phyloP scores from a whole-genome alignment of 768 basidiomycete species.

The Lactarius trivialis region DNA sequence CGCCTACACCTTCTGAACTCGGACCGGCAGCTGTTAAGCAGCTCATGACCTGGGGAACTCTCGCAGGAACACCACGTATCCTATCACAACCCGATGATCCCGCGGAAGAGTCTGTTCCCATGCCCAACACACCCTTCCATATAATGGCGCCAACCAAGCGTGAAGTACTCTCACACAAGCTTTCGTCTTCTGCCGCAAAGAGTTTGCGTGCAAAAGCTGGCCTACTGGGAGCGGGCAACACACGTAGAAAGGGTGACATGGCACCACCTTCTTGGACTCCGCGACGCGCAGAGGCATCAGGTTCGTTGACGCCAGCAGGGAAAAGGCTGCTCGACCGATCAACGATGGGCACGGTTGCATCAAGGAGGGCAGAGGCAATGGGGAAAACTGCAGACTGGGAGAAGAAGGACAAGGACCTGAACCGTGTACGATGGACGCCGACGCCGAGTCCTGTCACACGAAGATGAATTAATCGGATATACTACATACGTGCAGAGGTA shows the following conservation, averaged over 20 bases:
- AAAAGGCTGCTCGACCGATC: slow-evolving; percentile 67
- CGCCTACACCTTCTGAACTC: slow-evolving; percentile 76
- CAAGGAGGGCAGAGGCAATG: slow-evolving; percentile 64
- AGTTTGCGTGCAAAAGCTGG: slow-evolving; percentile 74
- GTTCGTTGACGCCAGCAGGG: slow-evolving; percentile 83
- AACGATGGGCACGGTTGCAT: slow-evolving; percentile 55
- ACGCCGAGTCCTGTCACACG: slow-evolving; percentile 46
- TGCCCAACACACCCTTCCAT: slow-evolving; percentile 64
- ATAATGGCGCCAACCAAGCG: slow-evolving; percentile 72
- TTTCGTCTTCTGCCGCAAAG: slow-evolving; percentile 77
- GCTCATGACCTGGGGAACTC: slow-evolving; percentile 96
- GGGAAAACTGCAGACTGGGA: slow-evolving; percentile 54
- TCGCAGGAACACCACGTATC: slow-evolving; percentile 86
- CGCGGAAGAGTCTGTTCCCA: slow-evolving; percentile 33
- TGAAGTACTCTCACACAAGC: slow-evolving; percentile 72
- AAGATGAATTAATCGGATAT: slow-evolving; percentile 11
- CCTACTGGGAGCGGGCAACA: slow-evolving; percentile 41
- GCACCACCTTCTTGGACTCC: slow-evolving; percentile 78
- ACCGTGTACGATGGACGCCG: slow-evolving; percentile 71
- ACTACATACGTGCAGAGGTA: slow-evolving; percentile 13
- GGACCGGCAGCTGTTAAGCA: slow-evolving; percentile 81
- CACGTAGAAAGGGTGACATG: slow-evolving; percentile 53
- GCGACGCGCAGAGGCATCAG: slow-evolving; percentile 60
- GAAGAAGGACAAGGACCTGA: slow-evolving; percentile 55
- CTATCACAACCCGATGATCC: slow-evolving; percentile 59